Conservation (phyloP, 1,139 yeast genomes). For the Geotrichum reessii region DNA sequence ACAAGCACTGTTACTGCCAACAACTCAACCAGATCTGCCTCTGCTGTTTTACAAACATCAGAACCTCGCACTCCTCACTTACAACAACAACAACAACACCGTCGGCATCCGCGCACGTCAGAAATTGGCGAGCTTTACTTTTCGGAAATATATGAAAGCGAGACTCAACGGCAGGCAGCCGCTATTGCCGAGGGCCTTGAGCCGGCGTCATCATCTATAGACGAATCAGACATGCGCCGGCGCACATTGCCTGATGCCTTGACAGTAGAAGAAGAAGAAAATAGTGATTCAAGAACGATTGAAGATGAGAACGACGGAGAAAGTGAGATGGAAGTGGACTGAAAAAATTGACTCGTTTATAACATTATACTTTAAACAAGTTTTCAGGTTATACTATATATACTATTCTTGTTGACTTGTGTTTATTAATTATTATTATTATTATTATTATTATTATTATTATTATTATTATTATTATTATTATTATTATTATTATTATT, state of each 20-base stretch:
- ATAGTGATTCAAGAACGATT: background rate
- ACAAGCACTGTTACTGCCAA: background rate
- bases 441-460: too few relatives aligned
- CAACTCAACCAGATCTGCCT: background rate
- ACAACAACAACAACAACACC: background rate
- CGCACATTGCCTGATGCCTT: background rate
- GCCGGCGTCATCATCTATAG: background rate
- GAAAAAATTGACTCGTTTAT: background rate
- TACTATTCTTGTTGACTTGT: too few relatives aligned
- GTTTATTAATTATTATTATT: too few relatives aligned
- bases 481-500: too few relatives aligned
- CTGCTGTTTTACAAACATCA: background rate
- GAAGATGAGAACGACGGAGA: background rate
- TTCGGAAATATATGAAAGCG: background rate
- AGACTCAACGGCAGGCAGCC: background rate
- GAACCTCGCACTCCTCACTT: background rate
- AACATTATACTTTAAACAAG: too few relatives aligned
- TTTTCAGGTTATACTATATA: too few relatives aligned
- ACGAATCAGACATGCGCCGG: background rate
- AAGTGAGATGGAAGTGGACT: slow-evolving; percentile 7
- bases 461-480: too few relatives aligned
- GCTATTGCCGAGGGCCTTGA: slow-evolving; percentile 2
- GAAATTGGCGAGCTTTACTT: background rate
- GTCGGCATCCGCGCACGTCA: background rate
- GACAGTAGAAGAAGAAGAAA: background rate